These are phyloP conservation scores for Kwoniella mangroviensis DNA, from an alignment of 768 basidiomycete species.

Conservation along the genomic window DNA sequence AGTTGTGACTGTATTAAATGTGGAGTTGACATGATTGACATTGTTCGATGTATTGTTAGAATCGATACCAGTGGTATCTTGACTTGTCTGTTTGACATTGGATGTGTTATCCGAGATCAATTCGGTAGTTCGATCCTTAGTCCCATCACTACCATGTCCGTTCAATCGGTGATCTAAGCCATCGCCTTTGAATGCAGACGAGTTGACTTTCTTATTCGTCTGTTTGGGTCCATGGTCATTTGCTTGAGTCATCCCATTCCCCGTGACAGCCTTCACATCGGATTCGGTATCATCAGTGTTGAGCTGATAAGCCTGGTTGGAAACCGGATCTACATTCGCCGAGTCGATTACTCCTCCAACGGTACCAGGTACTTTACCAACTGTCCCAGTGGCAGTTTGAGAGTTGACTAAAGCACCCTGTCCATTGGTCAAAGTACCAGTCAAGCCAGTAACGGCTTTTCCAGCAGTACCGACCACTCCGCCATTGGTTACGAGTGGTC, in stretches of 20 bases:
- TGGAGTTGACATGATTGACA: background rate
- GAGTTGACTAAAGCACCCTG: constrained; percentile 3
- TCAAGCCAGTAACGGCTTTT: background rate
- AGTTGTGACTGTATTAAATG: background rate
- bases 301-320: background rate
- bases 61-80: background rate
- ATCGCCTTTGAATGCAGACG: constrained; percentile 1
- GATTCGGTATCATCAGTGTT: constrained; percentile 11
- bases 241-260: background rate
- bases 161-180: constrained; percentile 8
- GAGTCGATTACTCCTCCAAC: background rate
- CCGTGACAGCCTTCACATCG: background rate
- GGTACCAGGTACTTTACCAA: constrained; percentile 3
- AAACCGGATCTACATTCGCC: constrained; percentile 1
- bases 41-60: too few species aligned
- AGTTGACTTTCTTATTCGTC: constrained; percentile 9
- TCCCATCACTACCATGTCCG: background rate
- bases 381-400: constrained; percentile 1
- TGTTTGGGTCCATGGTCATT: background rate
- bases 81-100: background rate
- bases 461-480: constrained; percentile 5
- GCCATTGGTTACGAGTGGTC: background rate
- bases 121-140: background rate
- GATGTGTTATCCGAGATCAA: constrained; percentile 3
- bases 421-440: constrained; percentile 6